Evolutionary conservation across 257 asterid genomes (phyloP), one percentile per base, ranked within the genome.

Genomic region (Plantago elongata): DNA sequence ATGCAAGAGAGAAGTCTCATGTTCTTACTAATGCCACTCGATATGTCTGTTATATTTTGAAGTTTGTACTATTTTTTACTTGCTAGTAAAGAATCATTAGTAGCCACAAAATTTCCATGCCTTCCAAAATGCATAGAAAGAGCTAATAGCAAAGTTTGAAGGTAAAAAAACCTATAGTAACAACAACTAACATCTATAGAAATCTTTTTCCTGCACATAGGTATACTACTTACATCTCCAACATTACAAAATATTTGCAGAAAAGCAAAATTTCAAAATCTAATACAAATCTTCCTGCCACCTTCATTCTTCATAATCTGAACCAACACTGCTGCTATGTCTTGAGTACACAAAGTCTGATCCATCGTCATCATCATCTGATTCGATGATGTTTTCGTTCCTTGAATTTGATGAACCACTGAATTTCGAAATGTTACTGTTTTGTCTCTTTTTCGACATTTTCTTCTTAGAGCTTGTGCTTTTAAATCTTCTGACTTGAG

Each of bases 131-230:
- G 54, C 9, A 8, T 49, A 49, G 54, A 4, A 49, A 49, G 9
- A n/a, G 54, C 17, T 49, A 18, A 17, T 9, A 17, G 27, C 12
- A 5, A 51, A 51, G 11, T 10, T 14, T 7, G 11, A 51, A 52
- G 9, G n/a, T 16, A 22, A 51, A 51, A 22, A 51, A 18, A 22
- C 18, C 40, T 34, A 52, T 11, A 17, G 30, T 17, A 52, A 52
- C 22, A 52, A 13, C 57, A 52, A 13, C 57, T 52, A 52, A 22
- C 18, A 54, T 15, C 40, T 34, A 34, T 34, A 34, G 5, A 7
- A 44, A 59, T 27, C 51, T 46, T 60, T 62, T 46, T 43, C 57
- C 30, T 65, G 65, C 65, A 57, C 63, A 54, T 63, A 57, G 66
- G 13, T 49, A 51, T 27, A 51, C 62, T 64, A 62, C 75, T 62